phyloP scores from a whole-genome alignment of 495 filamentous ascomycete genomes.

The Hypoxylon fuscum region DNA sequence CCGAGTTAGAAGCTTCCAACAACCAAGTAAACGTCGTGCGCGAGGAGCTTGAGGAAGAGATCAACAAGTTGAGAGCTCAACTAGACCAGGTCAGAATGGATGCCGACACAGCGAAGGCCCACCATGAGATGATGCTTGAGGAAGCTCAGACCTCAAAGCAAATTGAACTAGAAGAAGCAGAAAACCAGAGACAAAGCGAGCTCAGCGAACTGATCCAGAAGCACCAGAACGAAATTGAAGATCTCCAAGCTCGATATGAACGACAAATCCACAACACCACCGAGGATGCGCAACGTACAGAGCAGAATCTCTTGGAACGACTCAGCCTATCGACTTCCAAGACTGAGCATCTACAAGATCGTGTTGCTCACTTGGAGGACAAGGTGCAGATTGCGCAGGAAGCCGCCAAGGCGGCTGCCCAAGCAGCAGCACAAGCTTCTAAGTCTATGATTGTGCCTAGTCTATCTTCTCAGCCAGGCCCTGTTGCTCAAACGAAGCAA shows the following conservation, averaged over 20 bases:
- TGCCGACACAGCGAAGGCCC: slow-evolving; percentile 74
- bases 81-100: slow-evolving; percentile 77
- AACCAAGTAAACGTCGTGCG: slow-evolving; percentile 83
- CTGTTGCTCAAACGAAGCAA: slow-evolving; percentile 52
- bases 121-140: slow-evolving; percentile 79
- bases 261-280: slow-evolving; percentile 73
- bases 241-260: slow-evolving; percentile 73
- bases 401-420: slow-evolving; percentile 86
- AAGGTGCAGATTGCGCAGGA: slow-evolving; percentile 89
- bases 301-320: slow-evolving; percentile 73
- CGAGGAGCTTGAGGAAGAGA: slow-evolving; percentile 77
- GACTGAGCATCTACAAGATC: slow-evolving; percentile 80
- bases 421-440: slow-evolving; percentile 84
- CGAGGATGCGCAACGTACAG: slow-evolving; percentile 75
- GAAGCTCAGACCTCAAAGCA: slow-evolving; percentile 73
- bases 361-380: slow-evolving; percentile 82
- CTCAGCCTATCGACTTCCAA: slow-evolving; percentile 82
- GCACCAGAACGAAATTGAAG: slow-evolving; percentile 77
- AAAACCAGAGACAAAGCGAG: slow-evolving; percentile 62
- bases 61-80: slow-evolving; percentile 71
- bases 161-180: slow-evolving; percentile 69
- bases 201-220: slow-evolving; percentile 71
- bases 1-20: slow-evolving; percentile 81
- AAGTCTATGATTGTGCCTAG: slow-evolving; percentile 66
- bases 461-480: slow-evolving; percentile 35